Evolutionary conservation across 257 asterid species (phyloP), one percentile per base, ranked within the genome.

Genomic region (Nyctanthes arbortristis): DNA sequence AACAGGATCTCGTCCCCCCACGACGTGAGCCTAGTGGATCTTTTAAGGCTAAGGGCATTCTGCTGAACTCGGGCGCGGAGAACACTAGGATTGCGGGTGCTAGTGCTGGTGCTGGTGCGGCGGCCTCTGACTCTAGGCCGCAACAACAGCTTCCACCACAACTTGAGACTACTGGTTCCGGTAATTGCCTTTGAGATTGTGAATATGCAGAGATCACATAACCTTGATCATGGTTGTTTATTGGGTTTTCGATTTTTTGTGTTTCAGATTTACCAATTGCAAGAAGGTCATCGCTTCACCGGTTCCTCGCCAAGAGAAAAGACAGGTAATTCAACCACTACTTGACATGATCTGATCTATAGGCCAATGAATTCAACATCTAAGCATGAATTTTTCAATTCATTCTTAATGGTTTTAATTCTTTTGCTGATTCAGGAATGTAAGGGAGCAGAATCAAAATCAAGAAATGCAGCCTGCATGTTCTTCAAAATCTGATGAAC

Each of bases 261-360:
- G 29, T 45, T 67, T 47, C 52, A 74, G 78, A 67, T 68, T 56
- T 74, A 32, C 74, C 78, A 49, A 74, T 74, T 62, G 78, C 74
- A 30, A 74, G 78, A 55, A 61, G 74, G 65, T 69, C 92, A 8
- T 84, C 89, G 3, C 82, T 86, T 57, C 81, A 86, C 56, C 79
- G 92, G 67, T 86, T 84, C 60, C 86, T 86, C 36, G 88, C 54
- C 69, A 86, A 84, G 87, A 84, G 88, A 63, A 86, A 82, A 80
- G 92, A 86, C 10, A 67, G 70, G 77, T 54, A 57, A 12, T 27
- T 18, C 10, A 45, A 8, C 58, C n/a, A n/a, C n/a, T n/a, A n/a
- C n/a, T n/a, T n/a, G n/a, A n/a, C n/a, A n/a, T n/a, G n/a, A n/a
- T n/a, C n/a, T n/a, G n/a, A n/a, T n/a, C n/a, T n/a, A n/a, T n/a